Percentiles rank a stretch among this genome's conserved stretches.
These are phyloP conservation scores for Globisporangium apiculatum DNA, from an alignment of 352 stramenopile genomes.

Conservation along the genomic window DNA sequence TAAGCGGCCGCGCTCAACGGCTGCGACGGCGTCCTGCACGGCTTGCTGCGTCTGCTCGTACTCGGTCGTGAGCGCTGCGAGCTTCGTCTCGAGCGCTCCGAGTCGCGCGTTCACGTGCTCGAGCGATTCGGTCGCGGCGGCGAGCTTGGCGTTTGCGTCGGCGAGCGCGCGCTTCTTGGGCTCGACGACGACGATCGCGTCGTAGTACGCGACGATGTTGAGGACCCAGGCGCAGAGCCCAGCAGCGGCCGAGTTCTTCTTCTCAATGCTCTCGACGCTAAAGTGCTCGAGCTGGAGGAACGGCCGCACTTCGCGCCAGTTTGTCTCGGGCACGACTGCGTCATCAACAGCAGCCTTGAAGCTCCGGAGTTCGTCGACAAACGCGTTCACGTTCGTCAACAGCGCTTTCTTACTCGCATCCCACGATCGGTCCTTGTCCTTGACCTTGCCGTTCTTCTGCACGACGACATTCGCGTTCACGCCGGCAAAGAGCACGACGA, in stretches of 20 bases:
- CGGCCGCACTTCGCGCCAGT: conserved; percentile 80
- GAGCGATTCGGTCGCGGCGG: conserved; percentile 81
- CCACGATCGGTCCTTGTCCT: conserved; percentile 92
- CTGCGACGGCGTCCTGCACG: conserved; percentile 86
- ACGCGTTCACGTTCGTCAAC: conserved; percentile 89
- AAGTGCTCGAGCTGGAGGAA: conserved; percentile 78
- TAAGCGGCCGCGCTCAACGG: conserved; percentile 75
- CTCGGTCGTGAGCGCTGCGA: conserved; percentile 72
- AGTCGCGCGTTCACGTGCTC: conserved; percentile 87
- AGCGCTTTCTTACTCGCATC: conserved; percentile 91
- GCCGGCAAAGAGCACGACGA: conserved; percentile 71
- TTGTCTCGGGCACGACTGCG: conserved; percentile 57
- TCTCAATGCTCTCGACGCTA: conserved; percentile 74
- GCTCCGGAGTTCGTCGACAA: conserved; percentile 89
- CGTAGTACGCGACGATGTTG: conserved; percentile 93
- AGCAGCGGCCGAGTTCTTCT: conserved; percentile 76
- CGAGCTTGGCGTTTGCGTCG: conserved; percentile 78
- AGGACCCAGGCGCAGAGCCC: conserved; percentile 79
- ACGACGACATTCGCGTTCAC: conserved; percentile 61
- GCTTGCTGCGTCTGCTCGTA: conserved; percentile 85
- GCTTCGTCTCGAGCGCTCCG: conserved; percentile 77
- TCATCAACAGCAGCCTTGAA: conserved; percentile 70
- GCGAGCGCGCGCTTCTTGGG: conserved; percentile 85
- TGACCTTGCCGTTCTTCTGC: conserved; percentile 93
- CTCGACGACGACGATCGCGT: conserved; percentile 92